Percentiles rank a stretch among this genome's conserved stretches.
Conservation (phyloP, 1,284 basidiomycete genomes). For the Chalciporus piperatoides region DNA sequence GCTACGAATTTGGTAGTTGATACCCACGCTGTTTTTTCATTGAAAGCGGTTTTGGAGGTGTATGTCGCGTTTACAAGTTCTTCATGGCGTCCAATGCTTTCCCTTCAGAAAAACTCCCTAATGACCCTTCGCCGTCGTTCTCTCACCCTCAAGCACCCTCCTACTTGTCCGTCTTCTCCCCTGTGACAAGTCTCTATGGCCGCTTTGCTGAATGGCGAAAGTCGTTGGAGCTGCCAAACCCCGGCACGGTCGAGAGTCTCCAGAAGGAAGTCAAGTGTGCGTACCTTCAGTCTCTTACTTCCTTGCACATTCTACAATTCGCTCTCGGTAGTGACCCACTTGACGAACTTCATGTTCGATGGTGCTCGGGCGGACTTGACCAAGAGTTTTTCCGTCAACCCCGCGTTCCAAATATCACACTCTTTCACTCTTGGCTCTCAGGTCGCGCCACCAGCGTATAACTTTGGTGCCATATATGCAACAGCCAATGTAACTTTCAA, state of each 20-base stretch:
- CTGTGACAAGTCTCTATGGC: conserved; percentile 63
- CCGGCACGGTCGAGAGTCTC: conserved; percentile 87
- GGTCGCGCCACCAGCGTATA: conserved; percentile 78
- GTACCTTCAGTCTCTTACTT: conserved; percentile 23
- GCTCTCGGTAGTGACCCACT: conserved; percentile 67
- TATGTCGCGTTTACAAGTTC: conserved; percentile 6
- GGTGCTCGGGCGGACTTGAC: conserved; percentile 95
- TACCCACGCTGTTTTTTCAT: conserved; percentile 38
- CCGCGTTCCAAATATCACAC: conserved; percentile 97
- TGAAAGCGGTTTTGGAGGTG: conserved; percentile 25
- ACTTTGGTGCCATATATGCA: conserved; percentile 93
- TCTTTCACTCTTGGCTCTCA: conserved; percentile 87
- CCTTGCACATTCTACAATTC: conserved; percentile 6
- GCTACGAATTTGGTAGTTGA: conserved; percentile 21
- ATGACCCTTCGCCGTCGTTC: conserved; percentile 33
- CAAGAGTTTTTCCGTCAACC: conserved; percentile 90
- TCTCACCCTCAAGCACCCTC: conserved; percentile 15
- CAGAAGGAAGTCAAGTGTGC: conserved; percentile 87
- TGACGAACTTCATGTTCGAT: conserved; percentile 96
- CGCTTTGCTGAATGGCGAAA: conserved; percentile 79
- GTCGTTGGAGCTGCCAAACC: conserved; percentile 78
- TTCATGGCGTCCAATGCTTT: conserved; percentile 43
- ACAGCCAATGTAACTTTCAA: conserved; percentile 58
- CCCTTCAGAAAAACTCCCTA: conserved; percentile 35
- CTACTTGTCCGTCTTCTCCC: conserved; percentile 41